Evolutionary conservation across 768 basidiomycete genomes (phyloP).

Genomic region (Leccinum imitatum): DNA sequence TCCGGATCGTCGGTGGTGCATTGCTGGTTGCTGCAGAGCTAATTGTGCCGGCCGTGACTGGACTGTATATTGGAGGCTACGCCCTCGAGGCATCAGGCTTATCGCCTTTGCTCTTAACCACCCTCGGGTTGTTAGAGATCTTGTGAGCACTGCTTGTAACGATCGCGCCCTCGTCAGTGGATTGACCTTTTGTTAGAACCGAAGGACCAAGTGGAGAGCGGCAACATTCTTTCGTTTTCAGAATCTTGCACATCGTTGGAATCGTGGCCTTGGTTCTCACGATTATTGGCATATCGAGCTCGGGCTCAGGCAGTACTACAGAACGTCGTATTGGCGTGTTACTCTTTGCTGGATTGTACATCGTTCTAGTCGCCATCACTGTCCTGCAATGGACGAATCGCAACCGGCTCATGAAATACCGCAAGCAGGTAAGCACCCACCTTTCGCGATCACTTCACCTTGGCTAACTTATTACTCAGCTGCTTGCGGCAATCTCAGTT

Average conservation of each 20-base stretch:
- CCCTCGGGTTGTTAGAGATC: slow-evolving; percentile 37
- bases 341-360: slow-evolving; percentile 36
- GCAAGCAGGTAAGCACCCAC: slow-evolving; percentile 34
- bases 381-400: slow-evolving; percentile 54
- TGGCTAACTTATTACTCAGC: slow-evolving; percentile 36
- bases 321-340: slow-evolving; percentile 36
- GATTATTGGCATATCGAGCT: slow-evolving; percentile 33
- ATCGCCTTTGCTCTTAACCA: slow-evolving; percentile 39
- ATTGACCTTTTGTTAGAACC: slow-evolving; percentile 23
- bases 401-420: slow-evolving; percentile 30
- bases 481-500: slow-evolving; percentile 51
- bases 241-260: slow-evolving; percentile 32
- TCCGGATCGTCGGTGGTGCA: slow-evolving; percentile 56
- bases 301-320: slow-evolving; percentile 14
- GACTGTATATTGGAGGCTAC: slow-evolving; percentile 53
- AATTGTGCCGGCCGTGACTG: slow-evolving; percentile 36
- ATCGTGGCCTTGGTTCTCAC: slow-evolving; percentile 30
- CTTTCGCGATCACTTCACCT: slow-evolving; percentile 3
- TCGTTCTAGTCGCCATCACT: slow-evolving; percentile 46
- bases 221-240: slow-evolving; percentile 15
- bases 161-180: not conserved
- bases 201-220: slow-evolving; percentile 27
- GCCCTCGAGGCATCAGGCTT: slow-evolving; percentile 40
- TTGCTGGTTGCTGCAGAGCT: slow-evolving; percentile 56
- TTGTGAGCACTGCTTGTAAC: slow-evolving; percentile 28